phyloP scores from a whole-genome alignment of 495 filamentous ascomycete genomes.

The Lophiotrema nucula region DNA sequence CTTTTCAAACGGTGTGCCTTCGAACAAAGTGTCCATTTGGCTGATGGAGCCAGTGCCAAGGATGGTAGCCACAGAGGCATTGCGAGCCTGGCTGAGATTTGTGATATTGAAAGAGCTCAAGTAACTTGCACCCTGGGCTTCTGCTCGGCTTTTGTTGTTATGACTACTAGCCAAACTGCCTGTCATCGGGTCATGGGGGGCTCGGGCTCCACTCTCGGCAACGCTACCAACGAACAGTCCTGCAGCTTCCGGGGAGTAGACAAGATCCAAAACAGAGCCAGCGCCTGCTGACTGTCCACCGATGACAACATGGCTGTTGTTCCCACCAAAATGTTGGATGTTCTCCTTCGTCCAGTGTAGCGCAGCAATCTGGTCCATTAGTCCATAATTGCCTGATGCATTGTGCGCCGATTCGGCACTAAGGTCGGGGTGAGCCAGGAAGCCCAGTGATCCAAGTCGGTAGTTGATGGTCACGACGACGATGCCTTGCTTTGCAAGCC shows the following conservation, averaged over 20 bases:
- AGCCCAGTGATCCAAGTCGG: background rate
- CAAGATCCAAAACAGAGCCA: background rate
- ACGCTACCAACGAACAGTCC: background rate
- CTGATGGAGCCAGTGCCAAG: too few species aligned
- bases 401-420: constrained; percentile 3
- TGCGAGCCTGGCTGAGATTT: too few species aligned
- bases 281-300: constrained; percentile 4
- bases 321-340: constrained; percentile 24
- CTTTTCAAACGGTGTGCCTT: background rate
- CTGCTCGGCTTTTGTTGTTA: background rate
- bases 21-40: background rate
- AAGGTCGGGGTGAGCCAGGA: constrained; percentile 2
- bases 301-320: constrained; percentile 14
- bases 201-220: constrained; percentile 3
- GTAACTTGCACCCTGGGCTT: constrained; percentile 5
- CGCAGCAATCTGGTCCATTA: constrained; percentile 67
- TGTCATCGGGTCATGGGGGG: background rate
- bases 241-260: background rate
- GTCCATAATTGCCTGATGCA: constrained; percentile 39
- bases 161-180: background rate
- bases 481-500: background rate
- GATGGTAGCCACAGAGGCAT: too few species aligned
- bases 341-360: constrained; percentile 61
- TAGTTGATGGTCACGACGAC: constrained; percentile 6
- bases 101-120: too few species aligned